Evolutionary conservation across 2,329 filamentous ascomycete species (phyloP).

Genomic region (Aureobasidium sp.): DNA sequence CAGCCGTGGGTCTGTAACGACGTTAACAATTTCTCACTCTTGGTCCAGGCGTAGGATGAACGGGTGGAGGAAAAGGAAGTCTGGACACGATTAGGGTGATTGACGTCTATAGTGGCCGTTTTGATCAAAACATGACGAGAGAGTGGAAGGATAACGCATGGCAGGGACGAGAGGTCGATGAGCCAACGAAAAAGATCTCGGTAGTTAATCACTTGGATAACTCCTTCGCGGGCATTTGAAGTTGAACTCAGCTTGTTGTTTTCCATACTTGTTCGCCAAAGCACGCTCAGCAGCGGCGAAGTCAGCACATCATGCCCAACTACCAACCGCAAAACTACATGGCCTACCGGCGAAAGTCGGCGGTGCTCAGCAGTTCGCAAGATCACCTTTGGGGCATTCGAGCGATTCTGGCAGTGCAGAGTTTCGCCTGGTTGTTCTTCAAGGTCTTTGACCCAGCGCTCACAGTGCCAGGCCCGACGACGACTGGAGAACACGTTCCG

Average conservation of each 20-base stretch:
- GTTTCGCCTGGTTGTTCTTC: constrained; percentile 41
- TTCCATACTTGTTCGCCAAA: not conserved
- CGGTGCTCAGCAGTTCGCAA: constrained; percentile 14
- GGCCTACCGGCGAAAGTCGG: constrained; percentile 9
- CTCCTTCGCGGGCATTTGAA: not conserved
- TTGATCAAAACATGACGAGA: constrained; percentile 3
- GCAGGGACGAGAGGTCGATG: not conserved
- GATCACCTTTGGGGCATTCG: constrained; percentile 38
- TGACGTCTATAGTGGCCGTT: constrained; percentile 13
- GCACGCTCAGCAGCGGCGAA: constrained; percentile 2
- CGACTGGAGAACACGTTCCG: constrained; percentile 7
- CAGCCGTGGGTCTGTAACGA: not conserved
- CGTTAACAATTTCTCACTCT: not conserved
- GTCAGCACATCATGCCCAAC: not conserved
- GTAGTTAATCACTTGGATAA: not conserved
- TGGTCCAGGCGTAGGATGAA: not conserved
- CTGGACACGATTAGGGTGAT: constrained; percentile 2
- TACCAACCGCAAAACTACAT: constrained; percentile 6
- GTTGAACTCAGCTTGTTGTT: constrained; percentile 6
- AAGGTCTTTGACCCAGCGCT: constrained; percentile 38
- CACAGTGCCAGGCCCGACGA: not conserved
- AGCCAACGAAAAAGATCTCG: not conserved
- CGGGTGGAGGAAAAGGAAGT: not conserved
- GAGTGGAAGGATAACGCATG: not conserved
- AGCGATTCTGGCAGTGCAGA: constrained; percentile 37